Conservation (phyloP, 352 stramenopile species). For the Lagenidium giganteum region DNA sequence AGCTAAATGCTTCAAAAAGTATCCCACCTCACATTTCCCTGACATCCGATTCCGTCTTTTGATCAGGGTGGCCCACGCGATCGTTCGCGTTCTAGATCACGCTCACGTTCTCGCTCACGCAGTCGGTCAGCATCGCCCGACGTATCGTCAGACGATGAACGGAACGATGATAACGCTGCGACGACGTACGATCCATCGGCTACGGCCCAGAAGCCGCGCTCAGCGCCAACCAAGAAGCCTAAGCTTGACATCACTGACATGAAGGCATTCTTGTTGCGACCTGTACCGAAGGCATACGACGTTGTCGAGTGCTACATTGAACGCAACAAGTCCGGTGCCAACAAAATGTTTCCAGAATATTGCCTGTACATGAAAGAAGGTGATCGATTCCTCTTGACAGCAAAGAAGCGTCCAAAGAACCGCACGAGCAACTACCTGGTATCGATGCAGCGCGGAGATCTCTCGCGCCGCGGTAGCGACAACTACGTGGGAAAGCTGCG, state of each 20-base stretch:
- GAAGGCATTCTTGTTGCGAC: conserved; percentile 70
- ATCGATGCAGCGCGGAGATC: conserved; percentile 90
- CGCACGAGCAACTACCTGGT: conserved; percentile 97
- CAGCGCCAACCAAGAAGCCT: conserved; percentile 45
- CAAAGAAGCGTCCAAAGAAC: conserved; percentile 95
- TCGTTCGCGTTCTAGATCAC: conserved; percentile 42
- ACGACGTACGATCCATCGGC: conserved; percentile 53
- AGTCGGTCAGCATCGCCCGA: conserved; percentile 60
- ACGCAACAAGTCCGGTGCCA: conserved; percentile 87
- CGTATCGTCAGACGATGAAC: conserved; percentile 60
- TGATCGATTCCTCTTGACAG: conserved; percentile 95
- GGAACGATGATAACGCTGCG: conserved; percentile 46
- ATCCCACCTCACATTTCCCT: no score
- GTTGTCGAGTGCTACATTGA: conserved; percentile 95
- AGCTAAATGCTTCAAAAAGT: conserved; percentile 4
- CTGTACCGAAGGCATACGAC: conserved; percentile 84
- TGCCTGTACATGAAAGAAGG: conserved; percentile 91
- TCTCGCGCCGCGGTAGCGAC: conserved; percentile 82
- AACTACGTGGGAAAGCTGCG: conserved; percentile 96
- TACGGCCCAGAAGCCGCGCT: conserved; percentile 20
- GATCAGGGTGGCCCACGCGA: conserved; percentile 27
- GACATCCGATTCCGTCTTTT: background rate
- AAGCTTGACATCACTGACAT: conserved; percentile 84
- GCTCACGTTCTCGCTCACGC: conserved; percentile 33
- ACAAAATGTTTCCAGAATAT: conserved; percentile 93